These are phyloP conservation scores for Fusarium sp. DNA, from an alignment of 2,329 filamentous ascomycete genomes.

Conservation along the genomic window DNA sequence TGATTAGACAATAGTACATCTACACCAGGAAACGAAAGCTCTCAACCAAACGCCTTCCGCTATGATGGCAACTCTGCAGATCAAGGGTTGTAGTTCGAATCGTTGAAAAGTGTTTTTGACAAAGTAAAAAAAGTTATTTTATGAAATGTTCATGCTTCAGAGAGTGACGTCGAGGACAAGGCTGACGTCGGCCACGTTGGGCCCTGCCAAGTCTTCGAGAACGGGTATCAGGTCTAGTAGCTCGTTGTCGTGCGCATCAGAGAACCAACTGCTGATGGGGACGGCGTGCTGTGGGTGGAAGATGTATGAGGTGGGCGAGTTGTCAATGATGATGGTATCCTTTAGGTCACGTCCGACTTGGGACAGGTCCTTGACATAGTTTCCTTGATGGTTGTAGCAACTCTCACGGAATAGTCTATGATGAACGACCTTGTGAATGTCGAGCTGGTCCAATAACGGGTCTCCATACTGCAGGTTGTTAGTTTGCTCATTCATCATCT, in stretches of 20 bases:
- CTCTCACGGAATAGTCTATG: conserved; percentile 97
- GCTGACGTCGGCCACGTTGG: conserved; percentile 94
- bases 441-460: conserved; percentile 92
- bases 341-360: conserved; percentile 95
- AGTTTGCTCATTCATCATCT: conserved; percentile 18
- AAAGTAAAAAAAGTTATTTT: conserved; percentile 45
- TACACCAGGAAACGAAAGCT: conserved; percentile 60
- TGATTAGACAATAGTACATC: conserved; percentile 64
- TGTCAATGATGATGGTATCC: conserved; percentile 99
- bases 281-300: conserved; percentile 99
- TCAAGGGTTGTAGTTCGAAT: conserved; percentile 48
- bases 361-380: conserved; percentile 98
- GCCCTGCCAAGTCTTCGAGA: conserved; percentile 91
- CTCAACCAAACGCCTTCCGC: conserved; percentile 66
- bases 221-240: conserved; percentile 96
- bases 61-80: conserved; percentile 58
- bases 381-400: conserved; percentile 99
- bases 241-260: conserved; percentile 98
- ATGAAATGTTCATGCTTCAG: conserved; percentile 56
- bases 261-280: conserved; percentile 99
- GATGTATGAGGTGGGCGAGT: conserved; percentile 98
- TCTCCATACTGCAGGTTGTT: conserved; percentile 80
- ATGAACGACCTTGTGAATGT: conserved; percentile 97
- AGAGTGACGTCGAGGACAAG: conserved; percentile 93
- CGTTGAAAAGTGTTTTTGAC: conserved; percentile 43